Evolutionary conservation across 192 early-diverging fungal species (phyloP).

Genomic region (Oehlia diaphana): DNA sequence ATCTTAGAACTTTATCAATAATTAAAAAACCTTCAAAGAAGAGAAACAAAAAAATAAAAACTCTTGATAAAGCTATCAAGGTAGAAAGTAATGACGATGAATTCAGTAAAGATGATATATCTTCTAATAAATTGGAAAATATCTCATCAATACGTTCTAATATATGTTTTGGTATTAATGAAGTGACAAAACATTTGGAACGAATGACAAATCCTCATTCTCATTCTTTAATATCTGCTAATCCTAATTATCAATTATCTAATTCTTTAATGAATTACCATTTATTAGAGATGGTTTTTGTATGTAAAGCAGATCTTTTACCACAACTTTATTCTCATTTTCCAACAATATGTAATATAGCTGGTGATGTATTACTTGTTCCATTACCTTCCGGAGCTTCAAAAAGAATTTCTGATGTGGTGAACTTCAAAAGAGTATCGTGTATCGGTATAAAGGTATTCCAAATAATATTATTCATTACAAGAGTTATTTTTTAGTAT

Average conservation of each 20-base stretch:
- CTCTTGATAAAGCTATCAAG: neutral
- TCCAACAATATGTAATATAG: constrained; percentile 12
- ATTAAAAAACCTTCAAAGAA: neutral
- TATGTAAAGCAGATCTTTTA: constrained; percentile 14
- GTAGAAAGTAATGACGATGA: neutral
- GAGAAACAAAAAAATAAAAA: neutral
- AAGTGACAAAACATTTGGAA: constrained; percentile 24
- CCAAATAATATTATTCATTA: neutral
- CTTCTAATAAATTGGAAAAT: neutral
- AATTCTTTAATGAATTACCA: neutral
- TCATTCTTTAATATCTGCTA: neutral
- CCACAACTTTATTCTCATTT: constrained; percentile 15
- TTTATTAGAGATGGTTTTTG: constrained; percentile 17
- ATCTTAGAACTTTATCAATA: neutral
- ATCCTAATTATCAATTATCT: neutral
- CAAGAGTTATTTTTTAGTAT: too few species aligned
- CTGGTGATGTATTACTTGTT: constrained; percentile 23
- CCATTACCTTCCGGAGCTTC: constrained; percentile 4
- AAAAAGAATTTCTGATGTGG: neutral
- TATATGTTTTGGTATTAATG: constrained; percentile 23
- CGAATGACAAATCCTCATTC: neutral
- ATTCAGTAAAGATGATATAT: neutral
- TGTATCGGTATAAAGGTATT: constrained; percentile 28
- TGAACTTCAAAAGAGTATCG: constrained; percentile 1
- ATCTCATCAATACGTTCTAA: neutral